Base-by-base conservation (phyloP, 805 yeast species). In the Pichia insulana region DNA sequence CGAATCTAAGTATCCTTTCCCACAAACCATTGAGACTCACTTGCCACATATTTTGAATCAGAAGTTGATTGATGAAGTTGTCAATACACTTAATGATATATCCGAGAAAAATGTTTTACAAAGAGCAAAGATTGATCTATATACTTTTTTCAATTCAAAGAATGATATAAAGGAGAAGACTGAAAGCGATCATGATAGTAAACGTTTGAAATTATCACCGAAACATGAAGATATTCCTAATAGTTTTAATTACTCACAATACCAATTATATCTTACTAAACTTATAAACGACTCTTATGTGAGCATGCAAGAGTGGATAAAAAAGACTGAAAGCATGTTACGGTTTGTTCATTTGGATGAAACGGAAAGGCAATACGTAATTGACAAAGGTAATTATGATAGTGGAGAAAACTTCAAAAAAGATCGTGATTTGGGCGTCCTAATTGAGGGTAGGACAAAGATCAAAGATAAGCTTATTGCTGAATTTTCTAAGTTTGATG, bases 331-430 rank as follows among this genome's bases (percentile, higher is more conserved):
- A 49, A 51, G 10, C 39, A 36, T 9, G 36, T 40, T 71, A 19
- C 30, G 34, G 7, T 34, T 34, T 5, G 37, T 64, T n/a, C 63
- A 67, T 41, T 30, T 53, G 1, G 56, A 57, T 39, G 70, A 71
- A 31, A 69, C 74, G 4, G 44, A 55, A 11, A 56, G 70, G 35
- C 76, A 73, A 44, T 44, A 55, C 20, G 37, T 51, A 7, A 47
- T 70, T 18, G 80, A 75, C 50, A 53, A 50, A 3, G 50, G 58
- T 35, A 68, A 70, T 50, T 54, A 47, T 2, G 55, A 59, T 27
- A 67, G 71, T 20, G 79, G 74, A 3, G 57, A 55, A 2, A 42
- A 54, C 10, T 75, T 69, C 51, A 68, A 70, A 39, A 55, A 56
- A 30, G 52, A 62, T 17, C 63, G 65, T 36, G 53, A 48, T 10